Percentiles rank a stretch among this genome's conserved stretches.
Conservation (phyloP, 2,329 filamentous ascomycete genomes). For the Pseudofabraea citricarpa region DNA sequence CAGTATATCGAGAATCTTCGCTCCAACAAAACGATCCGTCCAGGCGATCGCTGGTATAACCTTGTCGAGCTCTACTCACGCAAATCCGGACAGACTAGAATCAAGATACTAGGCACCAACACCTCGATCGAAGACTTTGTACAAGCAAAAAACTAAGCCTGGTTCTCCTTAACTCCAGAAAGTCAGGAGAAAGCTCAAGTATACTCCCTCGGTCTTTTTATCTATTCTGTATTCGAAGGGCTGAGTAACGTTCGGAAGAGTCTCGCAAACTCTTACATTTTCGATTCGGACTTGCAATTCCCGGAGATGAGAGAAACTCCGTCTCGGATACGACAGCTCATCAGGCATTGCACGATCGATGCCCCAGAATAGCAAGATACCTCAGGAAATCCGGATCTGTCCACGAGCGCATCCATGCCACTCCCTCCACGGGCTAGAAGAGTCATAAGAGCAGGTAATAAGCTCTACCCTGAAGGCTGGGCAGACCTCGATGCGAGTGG, state of each 20-base stretch:
- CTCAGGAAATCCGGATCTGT: too few relatives aligned
- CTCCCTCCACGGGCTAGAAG: too few relatives aligned
- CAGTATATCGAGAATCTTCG: constrained; percentile 38
- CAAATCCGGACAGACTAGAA: background rate
- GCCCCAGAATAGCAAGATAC: background rate
- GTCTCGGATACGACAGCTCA: background rate
- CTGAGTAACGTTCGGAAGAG: background rate
- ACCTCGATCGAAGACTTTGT: background rate
- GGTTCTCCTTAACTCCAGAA: background rate
- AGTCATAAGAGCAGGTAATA: background rate
- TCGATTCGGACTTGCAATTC: background rate
- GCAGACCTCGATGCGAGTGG: too few relatives aligned
- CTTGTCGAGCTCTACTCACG: background rate
- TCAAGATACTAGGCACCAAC: too few relatives aligned
- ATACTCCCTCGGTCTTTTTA: background rate
- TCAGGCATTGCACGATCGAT: background rate
- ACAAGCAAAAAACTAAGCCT: background rate
- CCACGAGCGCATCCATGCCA: too few relatives aligned
- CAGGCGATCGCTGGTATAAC: too few relatives aligned
- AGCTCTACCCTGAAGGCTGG: background rate
- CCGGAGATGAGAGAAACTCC: background rate
- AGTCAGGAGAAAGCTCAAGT: background rate
- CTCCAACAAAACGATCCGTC: too few relatives aligned
- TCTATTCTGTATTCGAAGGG: background rate
- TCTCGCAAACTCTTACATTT: background rate